Evolutionary conservation across 2,329 filamentous ascomycete species (phyloP), one percentile per base, ranked within the genome.

Genomic region (Teratosphaeria nubilosa): DNA sequence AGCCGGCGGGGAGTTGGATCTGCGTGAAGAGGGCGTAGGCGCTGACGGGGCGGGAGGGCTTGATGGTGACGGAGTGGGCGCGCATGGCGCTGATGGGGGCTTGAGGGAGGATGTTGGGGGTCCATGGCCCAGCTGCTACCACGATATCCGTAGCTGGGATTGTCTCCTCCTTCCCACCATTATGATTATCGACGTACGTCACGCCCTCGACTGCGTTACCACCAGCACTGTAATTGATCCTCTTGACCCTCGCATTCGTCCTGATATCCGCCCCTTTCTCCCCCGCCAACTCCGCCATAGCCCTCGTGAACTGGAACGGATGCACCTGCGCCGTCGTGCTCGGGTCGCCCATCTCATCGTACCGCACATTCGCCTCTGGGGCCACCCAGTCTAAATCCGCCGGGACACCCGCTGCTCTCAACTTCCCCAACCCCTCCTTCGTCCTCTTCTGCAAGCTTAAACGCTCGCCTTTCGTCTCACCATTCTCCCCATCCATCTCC

Each of bases 281-380:
- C 58, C 82, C 76, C 0, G 92, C 91, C 13, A 96, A 79, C 50
- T 83, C 77, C 4, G 88, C 89, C 63, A 97, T 95, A 16, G 85
- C 80, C 0, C 84, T 92, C 0, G 94, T 97, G 70, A 99, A 97
- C 51, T 90, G 85, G 61, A 86, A 88, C 0, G 94, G 94, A 68
- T 99, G 92, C 2, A 97, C 92, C 74, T 99, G 94, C 0, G 94
- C 89, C 1, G 94, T 97, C 61, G 90, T 88, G 1, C 80, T 81
- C 0, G 85, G 83, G 2, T 84, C 86, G 1, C 90, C 90, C 90
- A 97, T 96, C 69, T 87, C 84, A 34, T 89, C 84, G 74, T 95
- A 97, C 22, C 79, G 78, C 56, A 77, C 76, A 24, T 95, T 75
- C 1, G 85, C 76, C 4, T 86, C 82, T 1, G 80, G 75, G 56